Evolutionary conservation across 257 asterid species (phyloP), one percentile per base, ranked within the genome.

Genomic region (Marsdenia floribunda): DNA sequence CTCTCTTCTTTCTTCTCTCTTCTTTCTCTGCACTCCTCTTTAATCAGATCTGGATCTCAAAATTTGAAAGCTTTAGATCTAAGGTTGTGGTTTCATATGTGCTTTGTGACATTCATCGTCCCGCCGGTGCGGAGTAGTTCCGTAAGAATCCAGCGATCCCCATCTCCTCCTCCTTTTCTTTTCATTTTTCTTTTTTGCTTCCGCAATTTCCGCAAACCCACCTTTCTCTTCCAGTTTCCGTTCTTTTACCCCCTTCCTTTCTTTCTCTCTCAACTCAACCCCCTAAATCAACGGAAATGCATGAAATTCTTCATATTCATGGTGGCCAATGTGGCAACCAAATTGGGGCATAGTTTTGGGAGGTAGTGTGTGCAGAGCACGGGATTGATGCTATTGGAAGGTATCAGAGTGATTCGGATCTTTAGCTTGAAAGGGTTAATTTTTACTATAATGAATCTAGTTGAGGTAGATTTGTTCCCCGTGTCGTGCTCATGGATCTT

Each of bases 311-410:
- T 61, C 89, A 85, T 63, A 85, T 85, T 47, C 89, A 85, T 24
- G 87, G 85, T 12, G 89, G 89, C 71, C 89, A 85, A 77, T 85
- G 87, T 52, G 89, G 89, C 40, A 85, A 85, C 85, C 89, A 85
- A 66, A 85, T 80, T 24, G 87, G 89, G 21, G 75, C 87, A 73
- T 82, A 85, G 75, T 85, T 85, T 73, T 85, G 88, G 88, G 88
- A 85, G 78, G 86, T 85, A 50, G 83, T 85, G 13, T 85, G 86
- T 18, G 86, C 82, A 9, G 88, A 85, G 78, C 86, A 85, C 65
- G 86, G 88, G 44, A 82, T 85, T 11, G 88, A 85, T 38, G 35
- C 87, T 69, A 82, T 87, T 18, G 88, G 88, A 18, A 61, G 80
- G 73, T 85, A 83, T 78, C 53, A 76, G 0, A 87, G 89, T 6